Evolutionary conservation across 2,329 filamentous ascomycete species (phyloP).

Genomic region (Scedosporium minutisporum): DNA sequence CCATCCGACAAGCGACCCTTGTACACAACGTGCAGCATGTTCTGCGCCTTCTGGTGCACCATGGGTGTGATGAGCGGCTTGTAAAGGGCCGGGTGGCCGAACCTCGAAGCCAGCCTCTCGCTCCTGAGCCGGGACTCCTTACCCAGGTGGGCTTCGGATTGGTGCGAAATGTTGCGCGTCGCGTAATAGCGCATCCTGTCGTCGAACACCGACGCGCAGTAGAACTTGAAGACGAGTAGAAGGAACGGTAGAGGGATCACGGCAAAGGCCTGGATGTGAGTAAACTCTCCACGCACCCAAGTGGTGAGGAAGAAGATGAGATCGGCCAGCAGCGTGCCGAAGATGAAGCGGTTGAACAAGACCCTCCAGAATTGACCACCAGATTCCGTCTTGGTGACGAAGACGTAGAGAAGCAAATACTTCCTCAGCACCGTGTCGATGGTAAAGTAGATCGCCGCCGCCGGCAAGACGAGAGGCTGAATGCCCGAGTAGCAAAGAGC

Average conservation of each 20-base stretch:
- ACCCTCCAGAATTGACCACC: constrained; percentile 89
- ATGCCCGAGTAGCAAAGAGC: constrained; percentile 75
- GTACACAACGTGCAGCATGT: constrained; percentile 77
- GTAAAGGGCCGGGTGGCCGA: constrained; percentile 86
- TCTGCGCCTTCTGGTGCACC: constrained; percentile 86
- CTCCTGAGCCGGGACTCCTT: constrained; percentile 47
- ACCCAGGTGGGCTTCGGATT: constrained; percentile 33
- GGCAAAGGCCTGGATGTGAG: constrained; percentile 52
- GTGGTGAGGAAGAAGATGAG: constrained; percentile 68
- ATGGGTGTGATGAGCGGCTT: constrained; percentile 86
- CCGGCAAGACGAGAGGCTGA: constrained; percentile 78
- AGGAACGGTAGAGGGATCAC: constrained; percentile 69
- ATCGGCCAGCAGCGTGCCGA: constrained; percentile 70
- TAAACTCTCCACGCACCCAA: constrained; percentile 56
- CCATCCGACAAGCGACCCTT: constrained; percentile 66
- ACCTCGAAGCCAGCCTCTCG: constrained; percentile 66
- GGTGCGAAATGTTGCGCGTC: constrained; percentile 45
- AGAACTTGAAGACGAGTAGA: constrained; percentile 76
- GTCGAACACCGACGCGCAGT: constrained; percentile 70
- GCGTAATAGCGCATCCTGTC: constrained; percentile 72
- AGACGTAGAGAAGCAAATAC: constrained; percentile 88
- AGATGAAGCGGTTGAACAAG: constrained; percentile 85
- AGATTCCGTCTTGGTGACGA: constrained; percentile 93
- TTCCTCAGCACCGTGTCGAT: constrained; percentile 90
- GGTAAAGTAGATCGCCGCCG: constrained; percentile 80